Conservation (phyloP, 305 asterid genomes). For the Plantago rigida region DNA sequence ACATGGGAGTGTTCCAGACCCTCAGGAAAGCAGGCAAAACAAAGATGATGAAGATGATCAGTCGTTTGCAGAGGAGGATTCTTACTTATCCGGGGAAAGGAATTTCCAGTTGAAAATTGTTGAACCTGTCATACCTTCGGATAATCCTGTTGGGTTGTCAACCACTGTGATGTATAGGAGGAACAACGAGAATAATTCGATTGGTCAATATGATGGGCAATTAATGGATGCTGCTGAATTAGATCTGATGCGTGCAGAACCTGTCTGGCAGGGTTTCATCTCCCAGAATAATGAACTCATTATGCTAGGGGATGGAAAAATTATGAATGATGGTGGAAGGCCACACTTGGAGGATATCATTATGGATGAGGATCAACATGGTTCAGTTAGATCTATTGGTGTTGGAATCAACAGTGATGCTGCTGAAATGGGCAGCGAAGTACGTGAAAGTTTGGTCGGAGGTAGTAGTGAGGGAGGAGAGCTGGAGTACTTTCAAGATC, state of each 20-base stretch:
- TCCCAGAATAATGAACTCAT: slow-evolving; percentile 65
- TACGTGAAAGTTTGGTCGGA: slow-evolving; percentile 76
- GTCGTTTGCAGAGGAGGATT: slow-evolving; percentile 92
- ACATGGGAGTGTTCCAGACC: slow-evolving; percentile 68
- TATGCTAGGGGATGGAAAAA: slow-evolving; percentile 57
- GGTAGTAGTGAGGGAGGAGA: slow-evolving; percentile 90
- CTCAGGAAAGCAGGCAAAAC: slow-evolving; percentile 58
- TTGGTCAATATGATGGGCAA: slow-evolving; percentile 77
- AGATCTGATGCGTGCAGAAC: slow-evolving; percentile 74
- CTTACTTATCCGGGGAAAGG: slow-evolving; percentile 81
- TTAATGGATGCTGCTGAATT: slow-evolving; percentile 88
- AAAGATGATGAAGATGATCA: slow-evolving; percentile 82
- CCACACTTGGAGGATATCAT: slow-evolving; percentile 51
- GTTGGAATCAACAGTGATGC: slow-evolving; percentile 89
- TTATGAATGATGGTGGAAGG: slow-evolving; percentile 53
- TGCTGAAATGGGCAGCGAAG: slow-evolving; percentile 88
- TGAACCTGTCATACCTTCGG: slow-evolving; percentile 47
- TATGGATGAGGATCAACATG: slow-evolving; percentile 82
- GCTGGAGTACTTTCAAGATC: slow-evolving; percentile 57
- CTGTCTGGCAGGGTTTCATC: slow-evolving; percentile 95
- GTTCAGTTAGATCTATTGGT: slow-evolving; percentile 96
- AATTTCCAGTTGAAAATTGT: slow-evolving; percentile 58
- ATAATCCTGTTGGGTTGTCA: slow-evolving; percentile 44
- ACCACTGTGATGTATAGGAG: slow-evolving; percentile 41
- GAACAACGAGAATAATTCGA: slow-evolving; percentile 46